A percentile compares a stretch with the other conserved stretches of the same genome.
These are phyloP conservation scores for Colletotrichum shisoi DNA, from an alignment of 2,329 filamentous ascomycete genomes.

Conservation along the genomic window DNA sequence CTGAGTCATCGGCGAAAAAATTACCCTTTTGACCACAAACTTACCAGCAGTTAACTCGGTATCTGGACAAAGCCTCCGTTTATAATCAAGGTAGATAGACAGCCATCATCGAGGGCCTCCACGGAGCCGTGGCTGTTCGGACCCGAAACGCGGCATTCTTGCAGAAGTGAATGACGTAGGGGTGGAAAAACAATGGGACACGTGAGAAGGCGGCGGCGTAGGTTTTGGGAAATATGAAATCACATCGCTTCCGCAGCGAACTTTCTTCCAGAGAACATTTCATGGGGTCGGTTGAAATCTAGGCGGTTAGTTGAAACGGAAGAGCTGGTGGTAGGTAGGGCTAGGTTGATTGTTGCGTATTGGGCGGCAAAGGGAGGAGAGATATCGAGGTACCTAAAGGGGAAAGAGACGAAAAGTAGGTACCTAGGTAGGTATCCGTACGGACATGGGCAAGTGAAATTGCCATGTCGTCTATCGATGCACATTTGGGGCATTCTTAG, in stretches of 20 bases:
- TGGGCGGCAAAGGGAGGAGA: background rate
- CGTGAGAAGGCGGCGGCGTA: background rate
- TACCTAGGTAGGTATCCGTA: slow-evolving; percentile 11
- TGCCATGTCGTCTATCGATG: slow-evolving; percentile 16
- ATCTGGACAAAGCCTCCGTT: too few relatives aligned
- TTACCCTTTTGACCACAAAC: too few relatives aligned
- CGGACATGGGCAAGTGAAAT: slow-evolving; percentile 24
- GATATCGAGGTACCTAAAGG: too few relatives aligned
- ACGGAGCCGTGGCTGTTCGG: background rate
- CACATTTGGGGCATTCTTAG: background rate
- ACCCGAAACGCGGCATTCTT: background rate
- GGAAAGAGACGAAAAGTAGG: background rate
- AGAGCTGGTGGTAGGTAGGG: background rate
- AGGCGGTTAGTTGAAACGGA: background rate
- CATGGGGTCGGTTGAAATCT: background rate
- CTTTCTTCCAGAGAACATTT: background rate
- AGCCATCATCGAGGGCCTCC: background rate
- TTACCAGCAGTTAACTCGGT: too few relatives aligned
- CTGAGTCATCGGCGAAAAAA: too few relatives aligned
- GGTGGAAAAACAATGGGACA: background rate
- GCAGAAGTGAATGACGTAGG: background rate
- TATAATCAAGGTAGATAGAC: too few relatives aligned
- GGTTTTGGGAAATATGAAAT: too few relatives aligned
- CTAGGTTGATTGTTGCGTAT: background rate
- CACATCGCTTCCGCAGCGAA: background rate